phyloP scores from a whole-genome alignment of 1,284 basidiomycete genomes.

The Hemileia vastatrix region DNA sequence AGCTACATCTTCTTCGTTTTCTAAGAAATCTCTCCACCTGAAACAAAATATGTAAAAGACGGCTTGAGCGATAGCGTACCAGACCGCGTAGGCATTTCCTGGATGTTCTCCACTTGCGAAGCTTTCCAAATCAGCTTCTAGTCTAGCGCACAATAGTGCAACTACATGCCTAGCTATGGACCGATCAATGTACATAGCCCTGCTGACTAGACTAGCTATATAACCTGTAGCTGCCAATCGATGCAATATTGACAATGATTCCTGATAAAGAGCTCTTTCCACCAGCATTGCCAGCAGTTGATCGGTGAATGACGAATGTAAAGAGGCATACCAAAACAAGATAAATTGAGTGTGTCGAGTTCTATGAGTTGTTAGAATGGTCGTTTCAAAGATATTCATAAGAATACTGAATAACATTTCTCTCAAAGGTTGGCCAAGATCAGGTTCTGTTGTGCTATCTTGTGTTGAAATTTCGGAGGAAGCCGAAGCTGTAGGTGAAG shows the following conservation, averaged over 20 bases:
- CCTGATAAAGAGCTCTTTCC: slow-evolving; percentile 66
- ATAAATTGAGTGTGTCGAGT: slow-evolving; percentile 96
- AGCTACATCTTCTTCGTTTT: slow-evolving; percentile 50
- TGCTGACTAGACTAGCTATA: slow-evolving; percentile 81
- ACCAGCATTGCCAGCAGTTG: slow-evolving; percentile 87
- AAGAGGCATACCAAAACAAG: slow-evolving; percentile 86
- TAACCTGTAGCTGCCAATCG: slow-evolving; percentile 83
- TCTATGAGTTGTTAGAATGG: slow-evolving; percentile 88
- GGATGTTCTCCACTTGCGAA: slow-evolving; percentile 50
- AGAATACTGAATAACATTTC: slow-evolving; percentile 61
- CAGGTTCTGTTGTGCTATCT: background rate
- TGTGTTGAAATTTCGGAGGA: slow-evolving; percentile 1
- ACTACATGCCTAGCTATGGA: slow-evolving; percentile 67
- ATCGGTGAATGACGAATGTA: slow-evolving; percentile 79
- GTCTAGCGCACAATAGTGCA: slow-evolving; percentile 69
- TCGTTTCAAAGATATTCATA: slow-evolving; percentile 82
- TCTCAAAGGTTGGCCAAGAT: slow-evolving; percentile 25
- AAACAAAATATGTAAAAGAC: slow-evolving; percentile 98
- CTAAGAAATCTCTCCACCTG: slow-evolving; percentile 76
- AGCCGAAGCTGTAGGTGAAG: slow-evolving; percentile 6
- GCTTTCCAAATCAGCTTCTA: slow-evolving; percentile 64
- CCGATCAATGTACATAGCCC: slow-evolving; percentile 74
- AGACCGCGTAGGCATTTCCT: slow-evolving; percentile 51
- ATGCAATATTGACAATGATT: slow-evolving; percentile 53
- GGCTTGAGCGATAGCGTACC: slow-evolving; percentile 88